These are phyloP conservation scores for Hericium coralloides DNA, from an alignment of 768 basidiomycete genomes.

Conservation along the genomic window DNA sequence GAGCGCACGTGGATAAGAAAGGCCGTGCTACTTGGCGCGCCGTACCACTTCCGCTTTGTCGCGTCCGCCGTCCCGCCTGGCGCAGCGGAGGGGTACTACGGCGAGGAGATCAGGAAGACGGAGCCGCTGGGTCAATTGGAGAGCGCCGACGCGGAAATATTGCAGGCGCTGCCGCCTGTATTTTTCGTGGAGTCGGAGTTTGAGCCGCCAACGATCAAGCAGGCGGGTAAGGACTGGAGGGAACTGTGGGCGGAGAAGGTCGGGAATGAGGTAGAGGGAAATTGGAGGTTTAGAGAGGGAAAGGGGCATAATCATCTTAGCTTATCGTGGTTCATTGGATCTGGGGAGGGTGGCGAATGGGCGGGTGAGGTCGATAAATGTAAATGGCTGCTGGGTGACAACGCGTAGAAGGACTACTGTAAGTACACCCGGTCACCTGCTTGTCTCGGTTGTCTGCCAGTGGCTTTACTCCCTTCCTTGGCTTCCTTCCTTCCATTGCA, in stretches of 20 bases:
- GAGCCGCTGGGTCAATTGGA: neutral
- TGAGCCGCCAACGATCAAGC: neutral
- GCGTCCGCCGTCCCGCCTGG: neutral
- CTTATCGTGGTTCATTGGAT: slow-evolving; percentile 34
- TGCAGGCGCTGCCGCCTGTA: neutral
- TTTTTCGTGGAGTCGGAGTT: neutral
- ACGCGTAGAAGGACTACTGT: no score
- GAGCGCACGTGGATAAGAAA: neutral
- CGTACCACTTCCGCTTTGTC: neutral
- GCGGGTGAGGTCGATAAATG: slow-evolving; percentile 33
- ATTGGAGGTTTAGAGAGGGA: neutral
- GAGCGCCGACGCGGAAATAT: neutral
- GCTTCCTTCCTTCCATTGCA: no score
- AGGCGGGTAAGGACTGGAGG: neutral
- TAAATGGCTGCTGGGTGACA: slow-evolving; percentile 18
- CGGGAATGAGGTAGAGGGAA: neutral
- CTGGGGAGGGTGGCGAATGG: slow-evolving; percentile 52
- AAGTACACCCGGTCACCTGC: no score
- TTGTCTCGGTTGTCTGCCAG: no score
- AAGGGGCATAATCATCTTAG: slow-evolving; percentile 54
- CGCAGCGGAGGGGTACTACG: neutral
- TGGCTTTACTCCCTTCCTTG: no score
- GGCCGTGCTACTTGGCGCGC: neutral
- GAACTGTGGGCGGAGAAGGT: neutral
- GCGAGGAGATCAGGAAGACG: neutral